Percentiles rank a stretch among this genome's conserved stretches.
These are phyloP conservation scores for Aspergillus homomorphus DNA, from an alignment of 495 filamentous ascomycete genomes.

Conservation along the genomic window DNA sequence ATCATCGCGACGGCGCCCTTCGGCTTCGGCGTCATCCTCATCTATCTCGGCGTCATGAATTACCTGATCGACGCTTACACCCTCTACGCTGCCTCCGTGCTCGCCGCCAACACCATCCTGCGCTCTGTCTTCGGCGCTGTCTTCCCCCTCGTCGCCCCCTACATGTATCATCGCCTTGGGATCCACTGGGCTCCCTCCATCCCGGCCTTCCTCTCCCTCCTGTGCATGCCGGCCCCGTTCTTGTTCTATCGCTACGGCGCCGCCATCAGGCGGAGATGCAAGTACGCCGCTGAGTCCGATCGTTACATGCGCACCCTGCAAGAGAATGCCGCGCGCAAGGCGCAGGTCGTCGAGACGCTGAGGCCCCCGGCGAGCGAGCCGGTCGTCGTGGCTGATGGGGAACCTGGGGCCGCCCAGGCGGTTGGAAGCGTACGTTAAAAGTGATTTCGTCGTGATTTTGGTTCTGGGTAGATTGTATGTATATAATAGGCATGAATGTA, in stretches of 20 bases:
- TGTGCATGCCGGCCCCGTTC: slow-evolving; percentile 6
- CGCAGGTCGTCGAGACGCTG: neutral
- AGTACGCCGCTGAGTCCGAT: slow-evolving; percentile 2
- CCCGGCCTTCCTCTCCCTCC: neutral
- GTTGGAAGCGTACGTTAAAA: neutral
- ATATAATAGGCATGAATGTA: too few species aligned
- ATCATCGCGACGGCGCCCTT: slow-evolving; percentile 2
- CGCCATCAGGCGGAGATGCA: neutral
- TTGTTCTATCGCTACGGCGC: slow-evolving; percentile 1
- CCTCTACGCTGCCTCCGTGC: slow-evolving; percentile 2
- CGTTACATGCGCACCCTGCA: neutral
- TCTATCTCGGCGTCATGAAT: slow-evolving; percentile 1
- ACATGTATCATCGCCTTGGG: neutral
- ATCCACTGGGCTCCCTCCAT: slow-evolving; percentile 3
- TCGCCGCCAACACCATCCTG: slow-evolving; percentile 1
- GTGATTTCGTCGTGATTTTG: neutral
- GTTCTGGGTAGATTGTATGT: neutral
- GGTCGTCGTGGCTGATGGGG: neutral
- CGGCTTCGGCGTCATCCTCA: slow-evolving; percentile 3
- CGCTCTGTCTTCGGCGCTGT: neutral
- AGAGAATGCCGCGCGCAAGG: neutral
- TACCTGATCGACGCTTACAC: slow-evolving; percentile 4
- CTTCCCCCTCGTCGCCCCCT: slow-evolving; percentile 1
- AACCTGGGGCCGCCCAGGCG: neutral
- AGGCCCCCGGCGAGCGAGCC: neutral